Evolutionary conservation across 1,284 basidiomycete genomes (phyloP).

Genomic region (Puccinia coronata): DNA sequence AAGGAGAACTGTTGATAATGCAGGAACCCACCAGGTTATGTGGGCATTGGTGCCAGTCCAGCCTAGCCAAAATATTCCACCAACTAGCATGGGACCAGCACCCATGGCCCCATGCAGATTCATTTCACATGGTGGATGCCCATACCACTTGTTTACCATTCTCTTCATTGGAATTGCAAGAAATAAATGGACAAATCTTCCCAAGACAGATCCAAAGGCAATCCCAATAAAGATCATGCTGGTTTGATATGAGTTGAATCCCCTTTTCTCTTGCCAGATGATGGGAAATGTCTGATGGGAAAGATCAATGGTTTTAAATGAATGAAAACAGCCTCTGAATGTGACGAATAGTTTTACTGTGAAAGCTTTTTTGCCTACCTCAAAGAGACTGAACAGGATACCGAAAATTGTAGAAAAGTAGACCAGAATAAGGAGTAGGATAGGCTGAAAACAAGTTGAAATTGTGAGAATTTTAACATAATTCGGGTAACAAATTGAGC

Average conservation of each 20-base stretch:
- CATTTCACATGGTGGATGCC: slow-evolving; percentile 68
- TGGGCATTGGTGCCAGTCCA: slow-evolving; percentile 67
- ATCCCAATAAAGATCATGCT: slow-evolving; percentile 72
- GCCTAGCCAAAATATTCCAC: slow-evolving; percentile 71
- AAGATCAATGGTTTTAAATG: neutral
- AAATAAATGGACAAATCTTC: slow-evolving; percentile 56
- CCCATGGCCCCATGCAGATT: slow-evolving; percentile 66
- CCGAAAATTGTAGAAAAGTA: slow-evolving; percentile 69
- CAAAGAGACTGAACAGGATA: slow-evolving; percentile 63
- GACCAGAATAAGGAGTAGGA: slow-evolving; percentile 68
- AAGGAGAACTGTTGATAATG: slow-evolving; percentile 61
- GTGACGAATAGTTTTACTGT: neutral
- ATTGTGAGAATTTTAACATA: neutral
- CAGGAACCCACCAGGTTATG: slow-evolving; percentile 69
- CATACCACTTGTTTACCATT: slow-evolving; percentile 62
- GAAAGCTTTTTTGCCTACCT: slow-evolving; percentile 1
- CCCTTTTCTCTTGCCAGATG: slow-evolving; percentile 66
- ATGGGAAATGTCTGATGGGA: slow-evolving; percentile 57
- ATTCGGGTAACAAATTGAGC: neutral
- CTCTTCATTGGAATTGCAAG: slow-evolving; percentile 63
- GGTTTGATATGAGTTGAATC: slow-evolving; percentile 65
- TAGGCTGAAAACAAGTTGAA: slow-evolving; percentile 59
- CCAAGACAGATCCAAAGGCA: slow-evolving; percentile 68
- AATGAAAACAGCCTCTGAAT: neutral
- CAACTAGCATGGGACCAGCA: slow-evolving; percentile 65